Percentiles rank a stretch among this genome's conserved stretches.
phyloP scores from a whole-genome alignment of 495 filamentous ascomycete genomes.

The Trichoderma parareesei region DNA sequence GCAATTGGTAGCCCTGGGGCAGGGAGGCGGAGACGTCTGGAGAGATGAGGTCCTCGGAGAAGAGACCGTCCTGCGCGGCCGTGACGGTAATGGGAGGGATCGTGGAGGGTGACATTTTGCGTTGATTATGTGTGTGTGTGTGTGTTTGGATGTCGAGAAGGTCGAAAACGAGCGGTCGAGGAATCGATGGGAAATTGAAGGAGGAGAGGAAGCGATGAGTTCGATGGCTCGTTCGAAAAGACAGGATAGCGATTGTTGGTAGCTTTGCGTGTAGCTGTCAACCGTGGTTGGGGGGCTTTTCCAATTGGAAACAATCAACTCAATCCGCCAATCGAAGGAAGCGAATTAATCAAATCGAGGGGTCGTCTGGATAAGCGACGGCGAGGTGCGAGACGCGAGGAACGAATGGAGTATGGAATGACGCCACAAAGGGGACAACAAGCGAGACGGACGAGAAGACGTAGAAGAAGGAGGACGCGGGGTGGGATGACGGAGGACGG shows the following conservation, averaged over 20 bases:
- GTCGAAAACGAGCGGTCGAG: background rate
- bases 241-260: background rate
- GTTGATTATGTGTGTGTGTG: too few relatives aligned
- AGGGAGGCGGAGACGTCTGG: conserved; percentile 60
- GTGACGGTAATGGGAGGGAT: conserved; percentile 7
- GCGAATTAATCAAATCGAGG: background rate
- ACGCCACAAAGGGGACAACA: too few relatives aligned
- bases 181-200: background rate
- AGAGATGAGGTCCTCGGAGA: conserved; percentile 69
- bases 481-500: background rate
- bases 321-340: background rate
- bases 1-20: conserved; percentile 73
- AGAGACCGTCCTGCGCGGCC: conserved; percentile 39
- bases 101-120: background rate
- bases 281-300: background rate
- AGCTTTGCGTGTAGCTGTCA: background rate
- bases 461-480: background rate
- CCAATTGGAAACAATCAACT: background rate
- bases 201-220: background rate
- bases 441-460: background rate
- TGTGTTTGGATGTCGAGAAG: background rate
- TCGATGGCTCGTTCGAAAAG: background rate
- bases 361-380: background rate
- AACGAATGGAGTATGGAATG: background rate
- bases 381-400: background rate